Conservation (phyloP, 345 rosid genomes). For the Litchi chinensis region DNA sequence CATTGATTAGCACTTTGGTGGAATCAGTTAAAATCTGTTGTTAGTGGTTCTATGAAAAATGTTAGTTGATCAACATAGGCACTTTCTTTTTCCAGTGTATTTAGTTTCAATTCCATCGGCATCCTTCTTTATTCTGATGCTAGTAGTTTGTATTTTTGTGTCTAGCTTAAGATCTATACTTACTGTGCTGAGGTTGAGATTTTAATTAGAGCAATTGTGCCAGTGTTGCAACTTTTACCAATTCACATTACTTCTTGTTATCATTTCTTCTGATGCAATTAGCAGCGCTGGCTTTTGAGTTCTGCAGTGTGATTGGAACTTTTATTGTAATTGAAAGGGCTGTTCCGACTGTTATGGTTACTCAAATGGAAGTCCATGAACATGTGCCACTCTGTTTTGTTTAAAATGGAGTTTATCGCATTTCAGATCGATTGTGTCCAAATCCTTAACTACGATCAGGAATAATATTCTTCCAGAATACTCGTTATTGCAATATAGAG, state of each 20-base stretch:
- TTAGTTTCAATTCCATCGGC: background rate
- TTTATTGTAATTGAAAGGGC: background rate
- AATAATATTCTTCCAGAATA: too few relatives aligned
- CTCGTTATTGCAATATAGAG: too few relatives aligned
- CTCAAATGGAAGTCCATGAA: background rate
- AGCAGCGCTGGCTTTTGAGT: background rate
- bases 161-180: background rate
- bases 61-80: background rate
- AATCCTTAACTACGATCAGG: too few relatives aligned
- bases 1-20: background rate
- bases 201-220: background rate
- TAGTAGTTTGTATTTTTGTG: background rate
- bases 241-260: too few relatives aligned
- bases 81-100: background rate
- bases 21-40: background rate
- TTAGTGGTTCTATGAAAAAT: constrained; percentile 7
- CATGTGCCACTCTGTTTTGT: too few relatives aligned
- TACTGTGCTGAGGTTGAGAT: background rate
- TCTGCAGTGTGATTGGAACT: background rate
- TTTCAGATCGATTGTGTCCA: background rate
- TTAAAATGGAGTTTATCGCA: too few relatives aligned
- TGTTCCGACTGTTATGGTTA: background rate
- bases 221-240: background rate
- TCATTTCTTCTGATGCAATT: background rate
- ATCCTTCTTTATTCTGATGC: background rate